Evolutionary conservation across 1,284 basidiomycete species (phyloP).

Genomic region (Fomitopsis schrenkii): DNA sequence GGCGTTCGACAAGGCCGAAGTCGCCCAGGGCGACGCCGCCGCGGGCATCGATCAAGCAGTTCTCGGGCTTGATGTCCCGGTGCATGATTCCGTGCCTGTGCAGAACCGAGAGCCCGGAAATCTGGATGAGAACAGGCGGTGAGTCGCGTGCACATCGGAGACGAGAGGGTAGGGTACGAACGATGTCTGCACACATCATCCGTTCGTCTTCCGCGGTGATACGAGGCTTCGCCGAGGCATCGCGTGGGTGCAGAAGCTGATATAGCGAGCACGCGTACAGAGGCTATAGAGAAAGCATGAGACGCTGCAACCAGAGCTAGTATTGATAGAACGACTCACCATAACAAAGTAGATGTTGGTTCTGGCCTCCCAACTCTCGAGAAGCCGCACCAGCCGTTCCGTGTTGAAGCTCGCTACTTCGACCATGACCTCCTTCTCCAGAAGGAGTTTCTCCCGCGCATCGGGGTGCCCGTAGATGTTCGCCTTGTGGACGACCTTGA

Average conservation of each 20-base stretch:
- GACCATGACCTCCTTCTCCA: neutral
- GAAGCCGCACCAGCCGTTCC: constrained; percentile 6
- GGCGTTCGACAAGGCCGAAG: constrained; percentile 12
- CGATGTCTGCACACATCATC: no score
- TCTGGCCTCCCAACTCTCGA: constrained; percentile 19
- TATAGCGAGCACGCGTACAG: no score
- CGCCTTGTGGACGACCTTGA: constrained; percentile 5
- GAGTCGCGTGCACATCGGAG: no score
- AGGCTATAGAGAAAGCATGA: neutral
- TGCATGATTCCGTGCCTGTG: constrained; percentile 19
- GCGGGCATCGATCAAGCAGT: constrained; percentile 56
- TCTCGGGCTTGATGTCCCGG: constrained; percentile 57
- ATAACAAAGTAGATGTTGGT: constrained; percentile 21
- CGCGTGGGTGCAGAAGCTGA: no score
- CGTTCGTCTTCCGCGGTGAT: no score
- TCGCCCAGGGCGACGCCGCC: constrained; percentile 55
- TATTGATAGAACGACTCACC: constrained; percentile 11
- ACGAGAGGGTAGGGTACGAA: no score
- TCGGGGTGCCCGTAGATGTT: neutral
- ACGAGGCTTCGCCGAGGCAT: no score
- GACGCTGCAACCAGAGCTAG: neutral
- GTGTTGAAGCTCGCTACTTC: neutral
- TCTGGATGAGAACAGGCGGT: no score
- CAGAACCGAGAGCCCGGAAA: neutral
- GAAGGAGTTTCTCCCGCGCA: neutral